Conservation (phyloP, 768 basidiomycete genomes). For the Daedalea quercina region DNA sequence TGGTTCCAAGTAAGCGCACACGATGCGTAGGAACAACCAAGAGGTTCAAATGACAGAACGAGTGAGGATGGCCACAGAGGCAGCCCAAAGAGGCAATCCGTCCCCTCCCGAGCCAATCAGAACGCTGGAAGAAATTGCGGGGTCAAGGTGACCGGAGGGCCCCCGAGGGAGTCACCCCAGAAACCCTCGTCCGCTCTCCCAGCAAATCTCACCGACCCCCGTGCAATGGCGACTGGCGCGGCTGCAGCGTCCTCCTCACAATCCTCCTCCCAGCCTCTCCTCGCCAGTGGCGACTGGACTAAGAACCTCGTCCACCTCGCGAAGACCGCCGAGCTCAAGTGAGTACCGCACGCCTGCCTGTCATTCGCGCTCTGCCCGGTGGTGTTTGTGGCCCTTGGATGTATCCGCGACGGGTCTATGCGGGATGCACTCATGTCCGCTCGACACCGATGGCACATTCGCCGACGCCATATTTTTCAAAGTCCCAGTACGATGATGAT, state of each 20-base stretch:
- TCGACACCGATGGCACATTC: too few relatives aligned
- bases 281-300: constrained; percentile 84
- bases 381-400: too few relatives aligned
- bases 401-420: not conserved
- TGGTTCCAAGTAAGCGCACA: too few relatives aligned
- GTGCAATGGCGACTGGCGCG: constrained; percentile 13
- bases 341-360: constrained; percentile 26
- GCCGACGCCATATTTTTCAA: too few relatives aligned
- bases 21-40: too few relatives aligned
- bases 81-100: not conserved
- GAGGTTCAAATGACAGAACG: not conserved
- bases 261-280: constrained; percentile 36
- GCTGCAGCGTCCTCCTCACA: constrained; percentile 24
- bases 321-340: constrained; percentile 87
- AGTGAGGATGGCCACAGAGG: not conserved
- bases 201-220: constrained; percentile 8
- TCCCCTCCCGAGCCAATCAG: not conserved
- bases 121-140: not conserved
- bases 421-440: too few relatives aligned
- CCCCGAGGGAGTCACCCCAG: constrained; percentile 10
- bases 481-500: too few relatives aligned
- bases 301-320: constrained; percentile 81
- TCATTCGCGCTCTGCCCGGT: too few relatives aligned
- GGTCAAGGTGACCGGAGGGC: constrained; percentile 23
- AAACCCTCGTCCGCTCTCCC: constrained; percentile 18